A percentile compares a stretch with the other conserved stretches of the same genome.
Conservation (phyloP, 169 alveolate species). For the Eimeria brunetti region DNA sequence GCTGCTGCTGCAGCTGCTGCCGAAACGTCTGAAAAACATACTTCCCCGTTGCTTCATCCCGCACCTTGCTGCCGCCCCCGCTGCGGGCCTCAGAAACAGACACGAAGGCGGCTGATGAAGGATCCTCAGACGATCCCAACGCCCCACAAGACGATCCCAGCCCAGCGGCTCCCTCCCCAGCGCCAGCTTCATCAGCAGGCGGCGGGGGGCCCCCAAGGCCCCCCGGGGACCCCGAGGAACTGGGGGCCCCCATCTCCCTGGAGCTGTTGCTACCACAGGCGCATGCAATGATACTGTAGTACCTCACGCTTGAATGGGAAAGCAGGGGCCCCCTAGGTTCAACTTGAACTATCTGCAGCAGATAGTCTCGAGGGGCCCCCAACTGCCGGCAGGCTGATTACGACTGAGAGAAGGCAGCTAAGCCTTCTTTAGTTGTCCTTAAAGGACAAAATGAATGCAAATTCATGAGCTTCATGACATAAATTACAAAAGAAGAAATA, state of each 20-base stretch:
- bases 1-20: slow-evolving; percentile 57
- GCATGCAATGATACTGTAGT: neutral
- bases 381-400: neutral
- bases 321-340: neutral
- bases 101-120: neutral
- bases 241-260: slow-evolving; percentile 61
- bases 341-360: neutral
- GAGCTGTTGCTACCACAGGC: neutral
- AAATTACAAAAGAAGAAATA: neutral
- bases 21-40: slow-evolving; percentile 57
- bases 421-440: neutral
- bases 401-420: neutral
- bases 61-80: slow-evolving; percentile 45
- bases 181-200: neutral
- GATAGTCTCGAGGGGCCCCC: slow-evolving; percentile 20
- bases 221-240: slow-evolving; percentile 32
- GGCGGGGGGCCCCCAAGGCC: slow-evolving; percentile 20
- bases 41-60: slow-evolving; percentile 49
- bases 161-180: neutral
- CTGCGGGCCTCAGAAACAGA: slow-evolving; percentile 30
- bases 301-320: neutral
- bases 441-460: neutral
- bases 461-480: neutral
- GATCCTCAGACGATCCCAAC: neutral
- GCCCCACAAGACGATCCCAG: neutral